These are phyloP conservation scores for Rhodotorula graminis DNA, from an alignment of 768 basidiomycete species.

Conservation along the genomic window DNA sequence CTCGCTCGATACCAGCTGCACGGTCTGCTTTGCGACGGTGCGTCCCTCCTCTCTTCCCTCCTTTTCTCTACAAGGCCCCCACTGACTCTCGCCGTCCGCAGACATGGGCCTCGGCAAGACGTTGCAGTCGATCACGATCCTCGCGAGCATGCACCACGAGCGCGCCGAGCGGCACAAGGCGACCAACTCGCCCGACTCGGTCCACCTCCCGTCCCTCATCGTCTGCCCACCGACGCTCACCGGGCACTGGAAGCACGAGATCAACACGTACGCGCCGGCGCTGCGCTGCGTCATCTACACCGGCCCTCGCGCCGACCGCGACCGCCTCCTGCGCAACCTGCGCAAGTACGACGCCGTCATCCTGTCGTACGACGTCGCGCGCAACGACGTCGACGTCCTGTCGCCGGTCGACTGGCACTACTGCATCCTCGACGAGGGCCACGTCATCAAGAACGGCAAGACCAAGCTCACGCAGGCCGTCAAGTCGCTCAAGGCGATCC, in stretches of 20 bases:
- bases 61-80: background rate
- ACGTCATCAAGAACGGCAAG: slow-evolving; percentile 97
- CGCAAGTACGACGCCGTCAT: slow-evolving; percentile 80
- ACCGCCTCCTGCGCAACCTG: slow-evolving; percentile 62
- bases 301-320: slow-evolving; percentile 77
- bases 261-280: slow-evolving; percentile 81
- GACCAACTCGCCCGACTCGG: slow-evolving; percentile 65
- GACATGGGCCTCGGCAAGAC: slow-evolving; percentile 99
- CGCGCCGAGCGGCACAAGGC: slow-evolving; percentile 63
- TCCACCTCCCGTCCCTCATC: slow-evolving; percentile 88
- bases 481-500: slow-evolving; percentile 80
- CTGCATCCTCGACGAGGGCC: slow-evolving; percentile 95
- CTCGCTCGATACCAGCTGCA: slow-evolving; percentile 95
- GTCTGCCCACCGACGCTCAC: slow-evolving; percentile 95
- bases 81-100: slow-evolving; percentile 45
- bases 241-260: slow-evolving; percentile 98
- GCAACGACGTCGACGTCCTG: slow-evolving; percentile 80
- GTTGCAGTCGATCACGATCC: slow-evolving; percentile 91
- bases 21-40: slow-evolving; percentile 95
- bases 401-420: slow-evolving; percentile 80
- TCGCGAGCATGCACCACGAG: slow-evolving; percentile 89
- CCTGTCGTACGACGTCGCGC: slow-evolving; percentile 94
- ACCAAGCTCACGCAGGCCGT: slow-evolving; percentile 96
- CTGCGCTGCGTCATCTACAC: slow-evolving; percentile 81
- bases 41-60: slow-evolving; percentile 37